Percentiles rank a stretch among this genome's conserved stretches.
These are phyloP conservation scores for Beta macrorhiza DNA, from an alignment of 179 eudicot genomes.

Conservation along the genomic window DNA sequence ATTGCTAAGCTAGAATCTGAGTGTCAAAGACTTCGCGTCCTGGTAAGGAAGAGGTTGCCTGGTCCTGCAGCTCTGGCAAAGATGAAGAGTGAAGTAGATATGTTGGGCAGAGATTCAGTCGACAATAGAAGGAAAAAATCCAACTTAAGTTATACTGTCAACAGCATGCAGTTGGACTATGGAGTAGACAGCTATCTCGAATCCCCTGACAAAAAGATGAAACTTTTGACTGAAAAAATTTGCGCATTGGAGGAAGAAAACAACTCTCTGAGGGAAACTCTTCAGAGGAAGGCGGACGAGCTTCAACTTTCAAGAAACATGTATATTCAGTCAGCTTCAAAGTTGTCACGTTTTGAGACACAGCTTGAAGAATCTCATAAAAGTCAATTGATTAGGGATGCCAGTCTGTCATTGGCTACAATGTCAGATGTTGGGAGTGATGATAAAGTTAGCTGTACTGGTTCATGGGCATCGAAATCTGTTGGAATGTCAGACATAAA, in stretches of 20 bases:
- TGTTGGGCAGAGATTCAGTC: slow-evolving; percentile 44
- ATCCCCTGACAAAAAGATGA: slow-evolving; percentile 43
- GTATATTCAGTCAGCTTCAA: slow-evolving; percentile 45
- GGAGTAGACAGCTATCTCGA: slow-evolving; percentile 36
- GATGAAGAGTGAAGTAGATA: slow-evolving; percentile 79
- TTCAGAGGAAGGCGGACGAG: slow-evolving; percentile 44
- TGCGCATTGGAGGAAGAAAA: slow-evolving; percentile 72
- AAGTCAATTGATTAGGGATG: slow-evolving; percentile 29
- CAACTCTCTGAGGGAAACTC: slow-evolving; percentile 46
- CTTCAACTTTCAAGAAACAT: slow-evolving; percentile 43
- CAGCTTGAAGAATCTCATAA: slow-evolving; percentile 43
- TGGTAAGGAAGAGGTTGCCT: slow-evolving; percentile 76
- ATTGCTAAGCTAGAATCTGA: slow-evolving; percentile 83
- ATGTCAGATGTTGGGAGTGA: slow-evolving; percentile 73
- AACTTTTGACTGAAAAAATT: slow-evolving; percentile 51
- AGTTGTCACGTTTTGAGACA: slow-evolving; percentile 43
- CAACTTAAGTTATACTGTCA: slow-evolving; percentile 33
- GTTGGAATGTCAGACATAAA: slow-evolving; percentile 55
- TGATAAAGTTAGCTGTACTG: slow-evolving; percentile 67
- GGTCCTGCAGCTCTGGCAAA: slow-evolving; percentile 81
- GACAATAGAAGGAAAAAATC: slow-evolving; percentile 50
- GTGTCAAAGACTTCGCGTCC: slow-evolving; percentile 80
- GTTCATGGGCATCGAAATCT: slow-evolving; percentile 65
- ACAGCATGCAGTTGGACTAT: slow-evolving; percentile 41
- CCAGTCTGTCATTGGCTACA: slow-evolving; percentile 40